Evolutionary conservation across 2,329 filamentous ascomycete species (phyloP).

Genomic region (Clonostachys sp.): DNA sequence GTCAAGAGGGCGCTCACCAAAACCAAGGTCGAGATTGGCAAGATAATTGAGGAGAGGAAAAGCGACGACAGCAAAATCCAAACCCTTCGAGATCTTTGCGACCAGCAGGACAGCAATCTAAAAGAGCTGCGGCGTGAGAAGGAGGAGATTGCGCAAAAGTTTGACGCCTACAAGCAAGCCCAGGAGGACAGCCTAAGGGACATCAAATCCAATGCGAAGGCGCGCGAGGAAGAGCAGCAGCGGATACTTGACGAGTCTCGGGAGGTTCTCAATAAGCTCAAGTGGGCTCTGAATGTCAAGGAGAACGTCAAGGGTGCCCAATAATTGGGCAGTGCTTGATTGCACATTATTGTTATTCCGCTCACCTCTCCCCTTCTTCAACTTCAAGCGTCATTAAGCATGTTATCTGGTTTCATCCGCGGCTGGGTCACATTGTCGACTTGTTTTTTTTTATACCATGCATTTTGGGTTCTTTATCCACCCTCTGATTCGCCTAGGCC

Average conservation of each 20-base stretch:
- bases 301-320: constrained; percentile 51
- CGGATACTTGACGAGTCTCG: constrained; percentile 52
- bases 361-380: no score
- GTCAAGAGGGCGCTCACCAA: constrained; percentile 46
- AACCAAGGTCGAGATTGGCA: constrained; percentile 48
- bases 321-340: constrained; percentile 20
- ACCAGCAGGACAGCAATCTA: constrained; percentile 69
- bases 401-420: no score
- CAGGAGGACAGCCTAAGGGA: constrained; percentile 57
- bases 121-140: constrained; percentile 57
- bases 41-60: constrained; percentile 48
- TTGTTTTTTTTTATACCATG: no score
- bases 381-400: no score
- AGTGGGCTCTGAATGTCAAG: constrained; percentile 69
- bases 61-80: constrained; percentile 60
- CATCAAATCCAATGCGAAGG: constrained; percentile 53
- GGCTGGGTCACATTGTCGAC: no score
- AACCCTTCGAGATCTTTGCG: constrained; percentile 63
- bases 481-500: no score
- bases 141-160: constrained; percentile 52
- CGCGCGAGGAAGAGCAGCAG: constrained; percentile 58
- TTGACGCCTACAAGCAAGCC: constrained; percentile 59
- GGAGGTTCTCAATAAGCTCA: constrained; percentile 62
- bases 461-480: no score
- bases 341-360: no score